Evolutionary conservation across 2,329 filamentous ascomycete species (phyloP).

Genomic region (Fusarium anguioides): DNA sequence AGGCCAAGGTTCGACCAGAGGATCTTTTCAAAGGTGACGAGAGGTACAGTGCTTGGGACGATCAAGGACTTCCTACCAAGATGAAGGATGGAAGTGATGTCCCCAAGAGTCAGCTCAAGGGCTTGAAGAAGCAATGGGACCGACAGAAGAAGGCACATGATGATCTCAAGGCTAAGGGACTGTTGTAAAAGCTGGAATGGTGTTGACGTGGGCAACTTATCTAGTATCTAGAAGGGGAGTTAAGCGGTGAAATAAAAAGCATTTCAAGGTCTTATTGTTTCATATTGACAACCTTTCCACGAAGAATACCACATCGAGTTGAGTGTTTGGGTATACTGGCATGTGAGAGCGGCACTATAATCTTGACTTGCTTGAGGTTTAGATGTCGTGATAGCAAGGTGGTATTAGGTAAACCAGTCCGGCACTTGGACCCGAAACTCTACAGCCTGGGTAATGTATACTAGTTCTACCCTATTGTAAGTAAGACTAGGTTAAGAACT

Average conservation of each 20-base stretch:
- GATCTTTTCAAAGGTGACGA: slow-evolving; percentile 69
- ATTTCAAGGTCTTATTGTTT: not conserved
- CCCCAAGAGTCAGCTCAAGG: slow-evolving; percentile 82
- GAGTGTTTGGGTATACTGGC: not conserved
- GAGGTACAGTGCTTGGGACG: slow-evolving; percentile 81
- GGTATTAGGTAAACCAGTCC: not conserved
- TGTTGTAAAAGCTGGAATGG: slow-evolving; percentile 39
- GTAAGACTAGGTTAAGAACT: too few relatives aligned
- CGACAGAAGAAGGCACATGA: slow-evolving; percentile 88
- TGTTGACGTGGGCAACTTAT: slow-evolving; percentile 6
- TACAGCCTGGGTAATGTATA: not conserved
- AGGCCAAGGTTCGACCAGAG: slow-evolving; percentile 65
- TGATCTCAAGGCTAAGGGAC: slow-evolving; percentile 57
- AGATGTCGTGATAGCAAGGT: slow-evolving; percentile 19
- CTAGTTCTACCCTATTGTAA: too few relatives aligned
- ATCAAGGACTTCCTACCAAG: slow-evolving; percentile 81
- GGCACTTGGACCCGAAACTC: slow-evolving; percentile 2
- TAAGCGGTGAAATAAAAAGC: slow-evolving; percentile 24
- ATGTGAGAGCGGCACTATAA: not conserved
- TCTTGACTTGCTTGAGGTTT: not conserved
- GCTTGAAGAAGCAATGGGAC: slow-evolving; percentile 89
- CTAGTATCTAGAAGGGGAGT: slow-evolving; percentile 31
- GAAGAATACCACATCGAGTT: not conserved
- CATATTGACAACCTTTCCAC: not conserved
- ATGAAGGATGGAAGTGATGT: slow-evolving; percentile 83